phyloP scores from a whole-genome alignment of 2,329 filamentous ascomycete species.

The Fusarium kyushuense region DNA sequence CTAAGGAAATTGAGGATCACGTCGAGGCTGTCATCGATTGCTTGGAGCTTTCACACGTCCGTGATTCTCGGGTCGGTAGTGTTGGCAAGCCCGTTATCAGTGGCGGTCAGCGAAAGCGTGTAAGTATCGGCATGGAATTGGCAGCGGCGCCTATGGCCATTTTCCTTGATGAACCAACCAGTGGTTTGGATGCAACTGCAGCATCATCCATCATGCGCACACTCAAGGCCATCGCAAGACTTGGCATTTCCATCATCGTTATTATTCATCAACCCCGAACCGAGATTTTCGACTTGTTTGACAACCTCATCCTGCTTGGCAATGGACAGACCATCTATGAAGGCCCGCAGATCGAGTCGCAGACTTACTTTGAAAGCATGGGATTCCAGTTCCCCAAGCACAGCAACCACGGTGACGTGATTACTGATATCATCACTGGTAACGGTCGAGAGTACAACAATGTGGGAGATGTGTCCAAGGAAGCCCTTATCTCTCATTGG shows the following conservation, averaged over 20 bases:
- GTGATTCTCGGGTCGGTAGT: slow-evolving; percentile 64
- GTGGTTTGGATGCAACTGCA: slow-evolving; percentile 66
- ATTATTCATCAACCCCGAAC: slow-evolving; percentile 71
- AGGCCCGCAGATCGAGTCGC: slow-evolving; percentile 59
- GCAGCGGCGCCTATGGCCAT: slow-evolving; percentile 68
- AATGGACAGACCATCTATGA: slow-evolving; percentile 68
- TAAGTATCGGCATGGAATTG: slow-evolving; percentile 70
- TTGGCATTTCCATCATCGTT: slow-evolving; percentile 68
- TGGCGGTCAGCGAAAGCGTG: slow-evolving; percentile 68
- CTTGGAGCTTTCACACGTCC: slow-evolving; percentile 64
- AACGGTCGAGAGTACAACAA: slow-evolving; percentile 65
- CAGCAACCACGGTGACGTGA: slow-evolving; percentile 67
- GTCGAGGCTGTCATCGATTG: slow-evolving; percentile 69
- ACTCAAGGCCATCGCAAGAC: slow-evolving; percentile 64
- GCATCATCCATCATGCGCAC: slow-evolving; percentile 68
- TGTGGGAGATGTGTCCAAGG: slow-evolving; percentile 60
- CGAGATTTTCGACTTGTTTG: slow-evolving; percentile 69
- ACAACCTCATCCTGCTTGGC: slow-evolving; percentile 66
- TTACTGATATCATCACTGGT: slow-evolving; percentile 72
- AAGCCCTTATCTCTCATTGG: slow-evolving; percentile 65
- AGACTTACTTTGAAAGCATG: slow-evolving; percentile 63
- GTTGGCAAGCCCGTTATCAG: slow-evolving; percentile 64
- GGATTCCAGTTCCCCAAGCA: slow-evolving; percentile 64
- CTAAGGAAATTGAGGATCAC: slow-evolving; percentile 62
- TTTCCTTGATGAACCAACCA: slow-evolving; percentile 66